Evolutionary conservation across 345 rosid species (phyloP), one percentile per base, ranked within the genome.

Genomic region (Garcia nutans): DNA sequence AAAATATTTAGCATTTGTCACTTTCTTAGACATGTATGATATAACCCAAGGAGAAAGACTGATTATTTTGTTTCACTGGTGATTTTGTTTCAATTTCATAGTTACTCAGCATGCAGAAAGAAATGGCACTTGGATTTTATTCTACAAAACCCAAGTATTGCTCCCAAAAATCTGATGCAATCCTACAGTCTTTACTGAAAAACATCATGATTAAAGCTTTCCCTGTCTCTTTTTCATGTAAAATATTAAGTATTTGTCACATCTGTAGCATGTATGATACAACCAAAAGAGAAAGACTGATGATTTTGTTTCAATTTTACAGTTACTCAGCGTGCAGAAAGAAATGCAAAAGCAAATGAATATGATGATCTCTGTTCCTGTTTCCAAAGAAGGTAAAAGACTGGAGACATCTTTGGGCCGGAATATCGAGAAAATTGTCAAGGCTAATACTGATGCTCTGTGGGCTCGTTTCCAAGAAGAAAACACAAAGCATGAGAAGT

Each of bases 381-480:
- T 80, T 80, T 64, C 80, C 57, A 80, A 76, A 64, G 80, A 80
- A 73, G 70, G 80, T n/a, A 80, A 76, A 72, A 72, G 80, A 33
- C 70, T 80, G 7, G 83, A 80, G 77, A 70, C 71, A 61, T 66
- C 83, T 45, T 75, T 80, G 74, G 80, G 83, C 26, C 83, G 75
- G n/a, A 80, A 37, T 44, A 68, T 80, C 3, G 83, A 80, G 77
- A 76, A 74, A 73, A 64, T 63, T 62, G 65, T 80, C 2, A 80
- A 63, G 65, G 77, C 77, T 72, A 80, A 76, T 20, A 76, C 74
- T 23, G 83, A 76, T 73, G 77, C 77, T 67, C 28, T 76, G 54
- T 80, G 80, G 80, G 80, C 80, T 67, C 77, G 63, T 54, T 73
- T 80, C 59, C 80, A 76, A 76, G 80, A 80, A 80, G 80, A 76